phyloP scores from a whole-genome alignment of 345 rosid species.

The Eucalyptus regnans region DNA sequence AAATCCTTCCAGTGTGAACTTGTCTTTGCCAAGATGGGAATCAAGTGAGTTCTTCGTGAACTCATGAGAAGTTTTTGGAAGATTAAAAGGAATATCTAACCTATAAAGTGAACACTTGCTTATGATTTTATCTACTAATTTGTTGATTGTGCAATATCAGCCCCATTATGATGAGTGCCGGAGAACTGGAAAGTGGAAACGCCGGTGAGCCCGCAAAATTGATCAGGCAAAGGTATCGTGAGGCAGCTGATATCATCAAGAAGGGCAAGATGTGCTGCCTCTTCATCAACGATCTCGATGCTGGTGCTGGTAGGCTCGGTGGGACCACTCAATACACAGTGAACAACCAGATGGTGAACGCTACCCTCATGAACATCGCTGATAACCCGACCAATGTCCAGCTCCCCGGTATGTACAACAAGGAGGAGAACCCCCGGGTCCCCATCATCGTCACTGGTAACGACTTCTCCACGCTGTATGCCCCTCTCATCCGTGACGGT shows the following conservation, averaged over 20 bases:
- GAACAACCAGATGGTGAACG: constrained; percentile 17
- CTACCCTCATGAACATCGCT: constrained; percentile 16
- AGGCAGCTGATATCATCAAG: constrained; percentile 12
- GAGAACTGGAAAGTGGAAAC: constrained; percentile 14
- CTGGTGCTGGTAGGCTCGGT: constrained; percentile 7
- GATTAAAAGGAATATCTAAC: neutral
- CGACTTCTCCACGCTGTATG: constrained; percentile 11
- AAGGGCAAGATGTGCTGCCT: constrained; percentile 14
- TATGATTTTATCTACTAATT: neutral
- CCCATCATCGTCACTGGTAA: constrained; percentile 13
- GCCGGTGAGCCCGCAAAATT: constrained; percentile 15
- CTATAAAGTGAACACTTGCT: neutral
- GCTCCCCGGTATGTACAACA: constrained; percentile 13
- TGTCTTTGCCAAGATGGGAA: constrained; percentile 14
- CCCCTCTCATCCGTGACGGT: constrained; percentile 16
- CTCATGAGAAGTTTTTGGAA: neutral
- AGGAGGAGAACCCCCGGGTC: constrained; percentile 11
- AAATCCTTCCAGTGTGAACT: constrained; percentile 15
- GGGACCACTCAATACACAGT: constrained; percentile 11
- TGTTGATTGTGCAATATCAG: neutral
- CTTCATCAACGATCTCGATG: constrained; percentile 14
- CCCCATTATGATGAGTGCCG: constrained; percentile 18
- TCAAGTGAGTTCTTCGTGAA: neutral
- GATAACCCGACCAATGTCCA: constrained; percentile 14
- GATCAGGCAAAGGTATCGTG: constrained; percentile 13